Evolutionary conservation across 2,329 filamentous ascomycete species (phyloP).

Genomic region (Pseudopithomyces maydicus): DNA sequence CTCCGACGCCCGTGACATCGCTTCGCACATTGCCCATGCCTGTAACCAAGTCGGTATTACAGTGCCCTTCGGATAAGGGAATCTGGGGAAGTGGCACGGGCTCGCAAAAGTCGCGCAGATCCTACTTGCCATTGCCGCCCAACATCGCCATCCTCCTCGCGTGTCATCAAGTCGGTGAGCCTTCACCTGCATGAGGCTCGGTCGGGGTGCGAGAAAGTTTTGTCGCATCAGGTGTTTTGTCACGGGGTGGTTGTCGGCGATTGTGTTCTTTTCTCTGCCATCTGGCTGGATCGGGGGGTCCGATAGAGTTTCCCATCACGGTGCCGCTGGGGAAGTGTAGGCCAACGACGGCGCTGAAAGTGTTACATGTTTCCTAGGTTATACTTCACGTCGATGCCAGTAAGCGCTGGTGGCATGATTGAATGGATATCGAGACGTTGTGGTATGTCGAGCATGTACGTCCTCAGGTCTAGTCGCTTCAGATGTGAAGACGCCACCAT

Average conservation of each 20-base stretch:
- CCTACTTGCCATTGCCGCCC: constrained; percentile 8
- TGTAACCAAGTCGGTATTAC: background rate
- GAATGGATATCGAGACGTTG: too few species aligned
- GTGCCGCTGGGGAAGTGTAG: too few species aligned
- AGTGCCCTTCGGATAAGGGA: constrained; percentile 3
- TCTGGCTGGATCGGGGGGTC: constrained; percentile 5
- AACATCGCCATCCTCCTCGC: constrained; percentile 11
- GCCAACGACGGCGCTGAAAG: too few species aligned
- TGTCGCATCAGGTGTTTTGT: constrained; percentile 9
- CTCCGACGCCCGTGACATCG: constrained; percentile 11
- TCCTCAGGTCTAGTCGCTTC: too few species aligned
- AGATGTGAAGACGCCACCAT: too few species aligned
- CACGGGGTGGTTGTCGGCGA: constrained; percentile 8
- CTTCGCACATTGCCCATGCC: constrained; percentile 4
- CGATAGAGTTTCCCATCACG: background rate
- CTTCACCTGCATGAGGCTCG: constrained; percentile 6
- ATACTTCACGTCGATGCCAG: background rate
- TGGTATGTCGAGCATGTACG: too few species aligned
- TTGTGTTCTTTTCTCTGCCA: background rate
- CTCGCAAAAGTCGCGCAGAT: constrained; percentile 33
- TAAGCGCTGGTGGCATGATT: too few species aligned
- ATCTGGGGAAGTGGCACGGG: constrained; percentile 12
- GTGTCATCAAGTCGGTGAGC: constrained; percentile 10
- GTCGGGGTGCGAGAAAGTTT: background rate
- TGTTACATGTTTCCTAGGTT: background rate